Evolutionary conservation across 2,329 filamentous ascomycete species (phyloP), one percentile per base, ranked within the genome.

Genomic region (Paecilomyces dactylethromorphus): DNA sequence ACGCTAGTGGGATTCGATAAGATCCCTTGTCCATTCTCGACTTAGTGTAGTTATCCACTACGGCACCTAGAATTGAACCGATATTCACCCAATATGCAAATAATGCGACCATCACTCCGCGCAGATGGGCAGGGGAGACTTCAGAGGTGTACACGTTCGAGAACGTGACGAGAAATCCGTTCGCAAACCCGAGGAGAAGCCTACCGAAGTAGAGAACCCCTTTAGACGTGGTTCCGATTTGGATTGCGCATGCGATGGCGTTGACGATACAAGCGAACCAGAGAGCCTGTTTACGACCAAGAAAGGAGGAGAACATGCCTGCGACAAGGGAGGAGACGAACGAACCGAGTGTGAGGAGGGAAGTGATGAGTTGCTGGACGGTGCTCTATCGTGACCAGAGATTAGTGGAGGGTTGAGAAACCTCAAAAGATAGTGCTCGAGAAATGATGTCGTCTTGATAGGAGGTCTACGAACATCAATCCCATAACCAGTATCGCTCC

Each of bases 331-430:
- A 80, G 5, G 78, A 81, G 15, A 82, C 57, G 62, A 82, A 82
- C 2, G 79, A 77, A 1, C 81, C 81, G 2, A 83, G 70, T 7
- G 78, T 82, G 29, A 83, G 70, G 13, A 83, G 71, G 1, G 79
- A 82, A n/a, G 76, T 76, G 62, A 83, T 82, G 2, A 83, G 74
- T 61, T 79, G 78, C 61, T 83, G 80, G n/a, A 81, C 79, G 0
- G 77, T 81, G 18, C 76, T 75, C 72, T 80, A 10, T 12, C 15
- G 2, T 51, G 2, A 5, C 2, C 2, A 39, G 12, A 56, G 50
- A 21, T 11, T 11, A 18, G 3, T 21, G n/a, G 35, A n/a, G 24
- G 24, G 13, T 2, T 12, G 7, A 29, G 4, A 29, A 5, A 29
- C 7, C 26, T 29, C 3, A 29, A 29, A 7, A 5, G 26, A 29